These are phyloP conservation scores for Thamnidium elegans DNA, from an alignment of 192 early-diverging fungal species.

Conservation along the genomic window DNA sequence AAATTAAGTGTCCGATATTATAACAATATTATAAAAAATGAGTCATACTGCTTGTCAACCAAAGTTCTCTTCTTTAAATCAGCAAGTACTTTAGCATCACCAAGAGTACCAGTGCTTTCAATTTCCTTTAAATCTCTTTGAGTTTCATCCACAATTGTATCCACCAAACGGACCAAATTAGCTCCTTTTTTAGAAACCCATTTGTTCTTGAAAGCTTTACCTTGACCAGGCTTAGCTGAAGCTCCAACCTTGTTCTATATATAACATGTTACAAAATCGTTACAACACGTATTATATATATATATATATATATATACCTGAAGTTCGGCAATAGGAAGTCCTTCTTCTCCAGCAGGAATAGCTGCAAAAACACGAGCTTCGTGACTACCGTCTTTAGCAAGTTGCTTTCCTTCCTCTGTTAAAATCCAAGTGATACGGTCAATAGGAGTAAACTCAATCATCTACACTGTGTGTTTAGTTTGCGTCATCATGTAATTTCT, in stretches of 20 bases:
- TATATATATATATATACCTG: no score
- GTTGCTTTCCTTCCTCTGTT: conserved; percentile 85
- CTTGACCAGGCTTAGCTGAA: conserved; percentile 87
- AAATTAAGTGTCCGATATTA: background rate
- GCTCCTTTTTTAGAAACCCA: conserved; percentile 88
- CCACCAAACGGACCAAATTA: conserved; percentile 73
- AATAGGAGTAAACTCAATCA: conserved; percentile 78
- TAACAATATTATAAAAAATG: background rate
- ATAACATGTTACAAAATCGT: no score
- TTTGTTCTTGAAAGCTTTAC: conserved; percentile 95
- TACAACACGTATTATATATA: no score
- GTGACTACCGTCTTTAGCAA: conserved; percentile 84
- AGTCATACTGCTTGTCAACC: conserved; percentile 61
- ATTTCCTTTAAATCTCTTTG: conserved; percentile 72
- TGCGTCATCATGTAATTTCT: background rate
- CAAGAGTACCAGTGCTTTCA: conserved; percentile 56
- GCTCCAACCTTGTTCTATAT: conserved; percentile 61
- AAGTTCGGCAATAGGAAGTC: conserved; percentile 84
- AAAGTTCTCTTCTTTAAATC: conserved; percentile 78
- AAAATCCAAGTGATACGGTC: conserved; percentile 78
- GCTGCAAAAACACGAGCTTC: conserved; percentile 91
- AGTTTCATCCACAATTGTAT: conserved; percentile 81
- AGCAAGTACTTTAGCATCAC: conserved; percentile 64
- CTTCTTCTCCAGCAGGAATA: conserved; percentile 75
- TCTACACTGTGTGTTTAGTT: conserved; percentile 43